phyloP scores from a whole-genome alignment of 805 yeast species.

The Saccharomycopsis microspora region DNA sequence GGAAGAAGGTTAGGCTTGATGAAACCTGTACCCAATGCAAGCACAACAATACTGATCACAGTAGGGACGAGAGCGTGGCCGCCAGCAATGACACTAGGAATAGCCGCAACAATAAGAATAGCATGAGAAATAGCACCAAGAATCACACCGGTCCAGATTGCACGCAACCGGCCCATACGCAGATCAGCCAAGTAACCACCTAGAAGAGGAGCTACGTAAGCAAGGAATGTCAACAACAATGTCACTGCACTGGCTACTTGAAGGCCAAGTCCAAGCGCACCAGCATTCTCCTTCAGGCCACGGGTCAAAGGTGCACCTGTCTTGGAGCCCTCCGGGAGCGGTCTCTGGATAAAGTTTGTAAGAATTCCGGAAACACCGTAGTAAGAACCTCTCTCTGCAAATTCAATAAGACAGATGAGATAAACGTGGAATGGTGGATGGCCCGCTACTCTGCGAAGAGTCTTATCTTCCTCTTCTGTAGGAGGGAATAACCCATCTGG shows the following conservation, averaged over 20 bases:
- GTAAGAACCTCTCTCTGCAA: constrained; percentile 46
- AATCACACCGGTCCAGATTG: constrained; percentile 38
- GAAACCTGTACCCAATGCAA: constrained; percentile 35
- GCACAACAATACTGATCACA: constrained; percentile 22
- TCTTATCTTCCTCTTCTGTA: constrained; percentile 22
- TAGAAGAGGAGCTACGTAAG: constrained; percentile 38
- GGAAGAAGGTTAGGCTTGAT: constrained; percentile 37
- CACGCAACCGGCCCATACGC: constrained; percentile 33
- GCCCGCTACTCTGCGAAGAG: constrained; percentile 30
- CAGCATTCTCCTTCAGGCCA: constrained; percentile 29
- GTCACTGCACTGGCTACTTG: constrained; percentile 36
- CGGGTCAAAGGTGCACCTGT: constrained; percentile 31
- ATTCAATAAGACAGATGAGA: constrained; percentile 38
- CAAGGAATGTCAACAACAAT: constrained; percentile 34
- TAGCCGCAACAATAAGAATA: constrained; percentile 36
- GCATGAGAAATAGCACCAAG: constrained; percentile 37
- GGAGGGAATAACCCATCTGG: constrained; percentile 14
- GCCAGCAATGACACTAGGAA: constrained; percentile 23
- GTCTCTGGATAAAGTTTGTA: constrained; percentile 39
- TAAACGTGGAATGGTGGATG: constrained; percentile 37
- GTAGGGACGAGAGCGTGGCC: constrained; percentile 23
- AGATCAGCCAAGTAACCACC: constrained; percentile 46
- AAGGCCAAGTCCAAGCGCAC: constrained; percentile 38
- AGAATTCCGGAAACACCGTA: constrained; percentile 35
- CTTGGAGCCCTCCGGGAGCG: constrained; percentile 35